phyloP scores from a whole-genome alignment of 1,284 basidiomycete species.

The Takashimella tepidaria region DNA sequence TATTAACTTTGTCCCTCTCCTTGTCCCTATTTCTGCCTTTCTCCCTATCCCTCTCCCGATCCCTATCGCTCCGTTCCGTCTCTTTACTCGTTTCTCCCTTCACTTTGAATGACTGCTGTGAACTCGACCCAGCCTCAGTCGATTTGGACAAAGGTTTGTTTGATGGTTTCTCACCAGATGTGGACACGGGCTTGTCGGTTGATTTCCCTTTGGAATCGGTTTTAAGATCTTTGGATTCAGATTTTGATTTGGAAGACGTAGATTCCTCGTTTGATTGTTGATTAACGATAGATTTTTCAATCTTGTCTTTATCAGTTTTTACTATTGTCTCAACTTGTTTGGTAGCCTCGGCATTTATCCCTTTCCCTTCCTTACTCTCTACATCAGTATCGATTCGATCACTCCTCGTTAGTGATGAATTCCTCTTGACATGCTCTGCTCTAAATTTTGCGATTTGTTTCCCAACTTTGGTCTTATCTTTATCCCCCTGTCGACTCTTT shows the following conservation, averaged over 20 bases:
- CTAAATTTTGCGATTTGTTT: conserved; percentile 30
- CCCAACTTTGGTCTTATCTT: conserved; percentile 19
- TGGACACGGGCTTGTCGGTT: too few species aligned
- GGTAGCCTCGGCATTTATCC: too few species aligned
- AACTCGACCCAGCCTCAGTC: conserved; percentile 2
- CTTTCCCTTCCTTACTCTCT: conserved; percentile 1
- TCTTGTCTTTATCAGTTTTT: conserved; percentile 2
- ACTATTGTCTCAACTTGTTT: too few species aligned
- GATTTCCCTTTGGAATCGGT: too few species aligned
- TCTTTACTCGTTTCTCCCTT: neutral
- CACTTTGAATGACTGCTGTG: neutral
- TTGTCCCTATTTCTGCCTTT: neutral
- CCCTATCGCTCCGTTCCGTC: neutral
- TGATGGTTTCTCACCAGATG: too few species aligned
- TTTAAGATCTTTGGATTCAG: too few species aligned
- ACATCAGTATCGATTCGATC: neutral
- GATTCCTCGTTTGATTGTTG: neutral
- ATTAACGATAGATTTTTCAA: neutral
- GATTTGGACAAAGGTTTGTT: neutral
- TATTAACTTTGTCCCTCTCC: neutral
- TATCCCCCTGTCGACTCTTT: conserved; percentile 4
- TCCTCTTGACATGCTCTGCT: conserved; percentile 20
- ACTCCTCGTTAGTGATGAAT: conserved; percentile 18
- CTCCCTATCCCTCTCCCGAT: neutral
- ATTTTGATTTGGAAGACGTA: too few species aligned